Conservation (phyloP, 768 basidiomycete species). For the Clathrus columnatus region DNA sequence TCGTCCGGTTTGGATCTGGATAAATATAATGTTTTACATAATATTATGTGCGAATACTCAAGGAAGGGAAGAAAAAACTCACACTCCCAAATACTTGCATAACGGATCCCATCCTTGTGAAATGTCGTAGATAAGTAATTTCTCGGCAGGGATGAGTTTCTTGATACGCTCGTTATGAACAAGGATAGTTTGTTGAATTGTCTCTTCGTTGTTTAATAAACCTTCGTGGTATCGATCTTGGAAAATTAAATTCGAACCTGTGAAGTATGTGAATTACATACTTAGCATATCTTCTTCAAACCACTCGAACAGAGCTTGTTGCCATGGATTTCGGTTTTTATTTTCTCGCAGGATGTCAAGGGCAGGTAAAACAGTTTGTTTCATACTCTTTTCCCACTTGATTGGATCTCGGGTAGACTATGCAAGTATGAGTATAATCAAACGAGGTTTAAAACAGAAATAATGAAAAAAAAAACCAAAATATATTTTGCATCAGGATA, state of each 20-base stretch:
- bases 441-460: background rate
- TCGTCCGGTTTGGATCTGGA: background rate
- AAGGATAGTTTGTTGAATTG: background rate
- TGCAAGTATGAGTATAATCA: too few relatives aligned
- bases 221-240: background rate
- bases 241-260: background rate
- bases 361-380: background rate
- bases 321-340: background rate
- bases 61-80: background rate
- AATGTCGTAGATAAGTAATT: background rate
- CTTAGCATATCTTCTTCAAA: background rate
- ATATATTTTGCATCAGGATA: conserved; percentile 2
- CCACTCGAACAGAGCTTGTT: background rate
- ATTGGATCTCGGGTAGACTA: background rate
- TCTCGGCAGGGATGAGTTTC: background rate
- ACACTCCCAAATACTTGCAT: background rate
- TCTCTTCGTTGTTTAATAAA: background rate
- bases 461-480: background rate
- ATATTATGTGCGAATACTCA: background rate
- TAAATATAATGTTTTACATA: too few relatives aligned
- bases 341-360: background rate
- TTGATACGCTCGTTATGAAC: background rate
- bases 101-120: background rate
- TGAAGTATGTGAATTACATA: too few relatives aligned
- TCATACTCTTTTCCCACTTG: background rate